Conservation (phyloP, 768 basidiomycete genomes). For the Russula sp. region DNA sequence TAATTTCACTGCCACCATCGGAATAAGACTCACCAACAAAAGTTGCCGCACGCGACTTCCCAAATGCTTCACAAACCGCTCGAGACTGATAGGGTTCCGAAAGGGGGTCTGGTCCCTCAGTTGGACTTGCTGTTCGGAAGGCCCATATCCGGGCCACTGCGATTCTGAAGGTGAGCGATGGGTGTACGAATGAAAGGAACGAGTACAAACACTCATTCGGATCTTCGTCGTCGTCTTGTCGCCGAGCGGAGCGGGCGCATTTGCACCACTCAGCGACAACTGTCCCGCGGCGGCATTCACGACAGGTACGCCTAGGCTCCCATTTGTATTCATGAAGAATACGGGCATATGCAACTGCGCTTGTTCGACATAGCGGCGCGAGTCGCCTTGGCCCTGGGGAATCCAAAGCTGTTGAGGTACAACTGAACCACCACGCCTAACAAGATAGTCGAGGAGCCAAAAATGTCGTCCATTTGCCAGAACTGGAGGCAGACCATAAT, state of each 20-base stretch:
- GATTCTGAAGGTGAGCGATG: not conserved
- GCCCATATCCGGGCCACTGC: constrained; percentile 13
- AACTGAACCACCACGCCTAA: constrained; percentile 5
- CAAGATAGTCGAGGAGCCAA: constrained; percentile 12
- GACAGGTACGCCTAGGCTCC: constrained; percentile 10
- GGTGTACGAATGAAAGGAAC: not conserved
- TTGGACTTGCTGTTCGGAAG: constrained; percentile 9
- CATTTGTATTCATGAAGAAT: constrained; percentile 9
- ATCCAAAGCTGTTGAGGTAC: constrained; percentile 18
- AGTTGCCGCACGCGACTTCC: constrained; percentile 8
- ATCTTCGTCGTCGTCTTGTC: constrained; percentile 8
- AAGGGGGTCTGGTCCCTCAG: not conserved
- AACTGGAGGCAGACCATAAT: not conserved
- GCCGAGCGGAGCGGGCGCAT: not conserved
- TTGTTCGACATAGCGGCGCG: constrained; percentile 9
- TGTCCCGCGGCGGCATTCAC: constrained; percentile 7
- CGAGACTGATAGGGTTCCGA: not conserved
- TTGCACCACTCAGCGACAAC: not conserved
- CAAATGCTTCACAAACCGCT: constrained; percentile 6
- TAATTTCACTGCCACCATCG: not conserved
- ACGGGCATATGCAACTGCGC: constrained; percentile 5
- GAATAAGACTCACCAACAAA: not conserved
- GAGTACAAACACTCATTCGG: constrained; percentile 10
- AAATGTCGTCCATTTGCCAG: not conserved
- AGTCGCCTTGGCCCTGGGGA: constrained; percentile 8